Base-by-base conservation (phyloP, 768 basidiomycete genomes). In the Chalciporus piperatus region DNA sequence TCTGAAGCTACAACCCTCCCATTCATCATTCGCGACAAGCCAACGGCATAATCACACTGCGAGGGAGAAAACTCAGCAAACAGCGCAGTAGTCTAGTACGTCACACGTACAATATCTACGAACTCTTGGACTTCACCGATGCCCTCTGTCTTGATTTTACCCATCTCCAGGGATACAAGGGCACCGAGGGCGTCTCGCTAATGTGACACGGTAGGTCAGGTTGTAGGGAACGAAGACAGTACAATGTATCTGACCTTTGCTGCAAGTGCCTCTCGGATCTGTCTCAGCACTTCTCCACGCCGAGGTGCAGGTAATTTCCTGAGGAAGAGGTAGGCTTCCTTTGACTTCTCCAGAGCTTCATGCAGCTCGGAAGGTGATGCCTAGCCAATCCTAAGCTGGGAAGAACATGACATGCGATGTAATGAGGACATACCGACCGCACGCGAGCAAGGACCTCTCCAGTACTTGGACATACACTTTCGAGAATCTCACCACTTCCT, bases 51-150 rank as follows among this genome's bases (percentile, higher is more conserved):
- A 69, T 97, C 94, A 59, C 92, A 95, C 93, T 95, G 48, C 35
- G 38, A 43, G 30, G 39, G 27, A 27, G 45, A 54, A 47, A 45
- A 45, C 39, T 65, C 30, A 58, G 51, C 17, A 33, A 47, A 25
- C 27, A 7, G 30, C 28, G 47, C 22, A 27, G 45, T 10, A 27
- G 35, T 11, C 35, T 19, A 30, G n/a, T 9, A 32, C 22, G 28
- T 25, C 32, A 46, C 13, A 75, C 89, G 64, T 66, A 97, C 92
- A 57, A 96, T 92, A 64, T 97, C 94, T 52, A 97, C 81, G 62
- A 95, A 92, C 72, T 96, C 93, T 65, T 95, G 92, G 12, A 98
- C 92, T 72, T 97, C 93, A 14, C 95, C 95, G 17, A 85, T 75
- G 22, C 95, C 95, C 67, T 97, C 95, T 14, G 88, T 86, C 60